Base-by-base conservation (phyloP, 176 grass and related monocot species). In the Musa beccarii region DNA sequence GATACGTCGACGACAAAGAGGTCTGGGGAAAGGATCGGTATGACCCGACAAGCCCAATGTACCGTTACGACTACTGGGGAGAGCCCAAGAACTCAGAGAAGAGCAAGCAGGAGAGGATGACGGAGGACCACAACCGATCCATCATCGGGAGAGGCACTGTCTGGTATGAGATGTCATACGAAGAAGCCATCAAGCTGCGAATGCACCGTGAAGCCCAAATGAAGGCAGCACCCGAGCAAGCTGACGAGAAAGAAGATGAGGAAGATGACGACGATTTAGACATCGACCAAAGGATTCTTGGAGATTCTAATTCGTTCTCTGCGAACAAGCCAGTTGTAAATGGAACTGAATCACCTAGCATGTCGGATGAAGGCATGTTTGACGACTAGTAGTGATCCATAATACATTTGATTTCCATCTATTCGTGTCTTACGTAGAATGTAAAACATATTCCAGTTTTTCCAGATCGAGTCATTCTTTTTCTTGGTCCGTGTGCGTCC, bases 111-210 rank as follows among this genome's bases (percentile, higher is more conserved):
- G 86, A 87, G 82, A 72, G 76, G 55, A 81, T 80, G 0, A 71
- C 82, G n/a, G 80, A 91, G 66, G 69, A 72, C 20, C 87, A 93
- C 19, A 89, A 93, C 53, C 68, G 66, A 71, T 79, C 79, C 49
- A 69, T 93, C 49, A 25, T 97, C 13, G 90, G 90, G 10, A 87
- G 75, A 14, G 87, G 79, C 5, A 87, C 78, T n/a, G 87, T 92
- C 69, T 93, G 94, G 94, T 91, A 87, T 0, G 94, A 93, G 22
- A 89, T 87, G 84, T 91, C 86, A 0, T 93, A 89, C 3, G 80
- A 93, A 14, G 84, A 90, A 11, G 87, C 87, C 23, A 78, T 89
- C 22, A 59, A 56, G 59, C 80, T 84, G 72, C 81, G 81, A 79
- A 34, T 61, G 34, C 54, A 8, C 0, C 11, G 76, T 75, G 80